A percentile compares a stretch with the other conserved stretches of the same genome.
Conservation (phyloP, 805 yeast genomes). For the Cyberlindnera saturnus region DNA sequence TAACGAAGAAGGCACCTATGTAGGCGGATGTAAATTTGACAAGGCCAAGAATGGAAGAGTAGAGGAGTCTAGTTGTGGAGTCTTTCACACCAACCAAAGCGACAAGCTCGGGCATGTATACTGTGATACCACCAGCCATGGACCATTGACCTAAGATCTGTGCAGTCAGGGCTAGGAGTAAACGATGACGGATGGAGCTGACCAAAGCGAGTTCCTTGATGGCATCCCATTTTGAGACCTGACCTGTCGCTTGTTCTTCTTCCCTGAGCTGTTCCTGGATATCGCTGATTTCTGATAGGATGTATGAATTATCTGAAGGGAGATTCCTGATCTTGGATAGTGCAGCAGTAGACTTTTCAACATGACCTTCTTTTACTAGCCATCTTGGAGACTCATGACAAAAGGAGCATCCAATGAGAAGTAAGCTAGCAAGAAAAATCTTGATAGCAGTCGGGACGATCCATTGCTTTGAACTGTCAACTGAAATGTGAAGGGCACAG, state of each 20-base stretch:
- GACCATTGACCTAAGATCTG: conserved; percentile 54
- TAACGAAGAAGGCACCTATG: conserved; percentile 44
- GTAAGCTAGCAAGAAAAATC: conserved; percentile 40
- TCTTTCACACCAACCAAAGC: conserved; percentile 41
- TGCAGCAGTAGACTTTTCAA: conserved; percentile 32
- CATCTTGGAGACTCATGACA: conserved; percentile 47
- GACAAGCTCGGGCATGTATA: conserved; percentile 49
- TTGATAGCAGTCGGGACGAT: conserved; percentile 44
- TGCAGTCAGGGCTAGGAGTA: conserved; percentile 34
- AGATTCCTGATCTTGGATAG: conserved; percentile 40
- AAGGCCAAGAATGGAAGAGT: conserved; percentile 48
- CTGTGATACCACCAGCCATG: conserved; percentile 52
- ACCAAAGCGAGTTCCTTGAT: conserved; percentile 32
- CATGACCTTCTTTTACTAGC: conserved; percentile 33
- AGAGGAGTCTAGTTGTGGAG: conserved; percentile 30
- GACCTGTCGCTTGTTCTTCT: conserved; percentile 28
- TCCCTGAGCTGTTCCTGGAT: conserved; percentile 39
- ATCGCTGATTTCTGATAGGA: conserved; percentile 44
- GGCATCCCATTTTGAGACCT: conserved; percentile 19
- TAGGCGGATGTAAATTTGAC: conserved; percentile 47
- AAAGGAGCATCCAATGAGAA: conserved; percentile 36
- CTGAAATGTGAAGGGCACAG: conserved; percentile 38
- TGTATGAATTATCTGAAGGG: conserved; percentile 41
- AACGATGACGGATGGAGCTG: conserved; percentile 40
- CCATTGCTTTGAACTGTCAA: conserved; percentile 39